Percentiles rank a stretch among this genome's conserved stretches.
Conservation (phyloP, 2,329 filamentous ascomycete genomes). For the Fusarium concolor region DNA sequence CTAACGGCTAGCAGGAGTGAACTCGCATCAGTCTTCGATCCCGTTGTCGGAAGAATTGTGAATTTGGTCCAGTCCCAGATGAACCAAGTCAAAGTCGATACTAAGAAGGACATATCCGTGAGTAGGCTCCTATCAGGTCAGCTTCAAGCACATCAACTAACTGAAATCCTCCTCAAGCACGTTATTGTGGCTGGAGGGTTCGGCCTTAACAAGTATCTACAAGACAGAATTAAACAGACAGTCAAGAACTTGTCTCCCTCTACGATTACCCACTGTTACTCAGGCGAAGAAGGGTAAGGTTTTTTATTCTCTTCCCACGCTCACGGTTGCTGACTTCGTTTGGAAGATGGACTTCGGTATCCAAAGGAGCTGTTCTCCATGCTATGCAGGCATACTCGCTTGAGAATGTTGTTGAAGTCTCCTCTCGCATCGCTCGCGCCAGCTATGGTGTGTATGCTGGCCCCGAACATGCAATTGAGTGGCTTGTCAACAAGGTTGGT, state of each 20-base stretch:
- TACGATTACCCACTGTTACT: not conserved
- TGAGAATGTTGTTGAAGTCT: not conserved
- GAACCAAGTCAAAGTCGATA: not conserved
- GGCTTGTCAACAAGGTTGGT: not conserved
- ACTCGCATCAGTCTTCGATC: not conserved
- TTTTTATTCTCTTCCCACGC: not conserved
- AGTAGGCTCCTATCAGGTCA: not conserved
- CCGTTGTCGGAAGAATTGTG: not conserved
- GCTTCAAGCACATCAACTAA: not conserved
- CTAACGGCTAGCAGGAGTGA: not conserved
- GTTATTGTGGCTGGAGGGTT: not conserved
- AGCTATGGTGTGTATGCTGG: not conserved
- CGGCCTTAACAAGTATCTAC: not conserved
- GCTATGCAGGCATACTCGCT: not conserved
- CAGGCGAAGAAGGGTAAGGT: not conserved
- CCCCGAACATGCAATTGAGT: not conserved
- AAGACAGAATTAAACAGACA: accelerated
- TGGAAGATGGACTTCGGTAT: not conserved
- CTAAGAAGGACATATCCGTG: not conserved
- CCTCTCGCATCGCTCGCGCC: not conserved
- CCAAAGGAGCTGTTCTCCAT: not conserved
- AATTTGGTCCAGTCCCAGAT: not conserved
- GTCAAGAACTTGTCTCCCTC: not conserved
- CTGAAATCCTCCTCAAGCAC: not conserved
- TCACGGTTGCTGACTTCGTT: not conserved